These are phyloP conservation scores for Ceratobasidium sp. DNA, from an alignment of 1,284 basidiomycete genomes.

Conservation along the genomic window DNA sequence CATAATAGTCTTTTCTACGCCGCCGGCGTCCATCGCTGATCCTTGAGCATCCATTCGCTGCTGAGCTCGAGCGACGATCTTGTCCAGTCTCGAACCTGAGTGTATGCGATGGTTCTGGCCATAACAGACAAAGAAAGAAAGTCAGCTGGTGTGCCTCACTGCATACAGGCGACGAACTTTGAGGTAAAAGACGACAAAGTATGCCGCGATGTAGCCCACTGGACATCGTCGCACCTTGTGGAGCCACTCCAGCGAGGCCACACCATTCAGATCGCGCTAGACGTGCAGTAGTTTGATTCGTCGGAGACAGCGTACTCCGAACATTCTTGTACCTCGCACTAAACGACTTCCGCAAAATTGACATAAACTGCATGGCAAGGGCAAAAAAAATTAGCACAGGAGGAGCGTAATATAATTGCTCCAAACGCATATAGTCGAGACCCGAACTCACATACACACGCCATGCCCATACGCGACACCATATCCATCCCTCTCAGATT, in stretches of 20 bases:
- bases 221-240: slow-evolving; percentile 7
- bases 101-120: not conserved
- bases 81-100: slow-evolving; percentile 14
- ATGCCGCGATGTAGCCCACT: slow-evolving; percentile 9
- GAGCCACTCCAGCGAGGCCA: slow-evolving; percentile 15
- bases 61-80: not conserved
- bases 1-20: slow-evolving; percentile 15
- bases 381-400: not conserved
- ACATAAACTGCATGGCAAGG: not conserved
- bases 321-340: slow-evolving; percentile 21
- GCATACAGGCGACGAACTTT: not conserved
- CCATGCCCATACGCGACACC: slow-evolving; percentile 9
- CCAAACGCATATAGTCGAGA: slow-evolving; percentile 30
- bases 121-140: not conserved
- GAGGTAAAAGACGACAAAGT: slow-evolving; percentile 38
- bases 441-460: slow-evolving; percentile 23
- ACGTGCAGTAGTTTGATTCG: slow-evolving; percentile 35
- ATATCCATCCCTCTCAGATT: not conserved
- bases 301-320: slow-evolving; percentile 11
- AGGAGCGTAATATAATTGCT: not conserved
- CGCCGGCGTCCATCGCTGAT: not conserved
- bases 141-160: slow-evolving; percentile 35
- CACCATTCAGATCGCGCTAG: not conserved
- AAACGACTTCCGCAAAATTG: not conserved
- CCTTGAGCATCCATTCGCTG: slow-evolving; percentile 28